A percentile compares a stretch with the other conserved stretches of the same genome.
phyloP scores from a whole-genome alignment of 106 monocot species.

The Dendrobium officinale region DNA sequence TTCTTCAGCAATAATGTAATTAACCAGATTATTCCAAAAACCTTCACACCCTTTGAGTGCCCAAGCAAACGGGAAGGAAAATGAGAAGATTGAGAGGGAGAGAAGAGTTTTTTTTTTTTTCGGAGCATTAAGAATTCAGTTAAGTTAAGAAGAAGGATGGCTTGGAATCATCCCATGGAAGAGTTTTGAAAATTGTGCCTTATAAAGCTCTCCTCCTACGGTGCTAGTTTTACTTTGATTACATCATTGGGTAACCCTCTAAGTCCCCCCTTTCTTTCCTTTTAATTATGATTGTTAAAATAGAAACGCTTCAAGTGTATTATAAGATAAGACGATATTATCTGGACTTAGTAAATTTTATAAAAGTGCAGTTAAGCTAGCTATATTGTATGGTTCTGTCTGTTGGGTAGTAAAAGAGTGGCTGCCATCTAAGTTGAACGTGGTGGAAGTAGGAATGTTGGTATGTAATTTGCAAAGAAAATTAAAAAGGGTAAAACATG shows the following conservation, averaged over 20 bases:
- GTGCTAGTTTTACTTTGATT: background rate
- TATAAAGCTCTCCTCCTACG: background rate
- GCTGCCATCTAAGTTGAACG: background rate
- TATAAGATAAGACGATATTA: too few relatives aligned
- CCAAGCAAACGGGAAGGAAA: background rate
- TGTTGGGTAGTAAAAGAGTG: background rate
- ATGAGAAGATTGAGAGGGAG: background rate
- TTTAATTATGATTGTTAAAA: background rate
- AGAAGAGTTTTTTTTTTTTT: background rate
- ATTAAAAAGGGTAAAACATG: background rate
- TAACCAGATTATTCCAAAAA: background rate
- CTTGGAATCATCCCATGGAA: background rate
- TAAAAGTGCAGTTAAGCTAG: too few relatives aligned
- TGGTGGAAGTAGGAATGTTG: background rate
- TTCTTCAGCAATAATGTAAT: background rate
- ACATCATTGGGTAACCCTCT: background rate
- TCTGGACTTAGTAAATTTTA: too few relatives aligned
- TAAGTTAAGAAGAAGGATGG: too few relatives aligned
- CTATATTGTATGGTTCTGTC: too few relatives aligned
- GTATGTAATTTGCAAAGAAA: background rate
- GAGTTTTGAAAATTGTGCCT: background rate
- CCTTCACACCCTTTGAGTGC: background rate
- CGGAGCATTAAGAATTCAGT: background rate
- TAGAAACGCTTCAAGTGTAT: background rate
- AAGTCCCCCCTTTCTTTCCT: background rate